Conservation (phyloP, 805 yeast species). For the Yarrowia divulgata region DNA sequence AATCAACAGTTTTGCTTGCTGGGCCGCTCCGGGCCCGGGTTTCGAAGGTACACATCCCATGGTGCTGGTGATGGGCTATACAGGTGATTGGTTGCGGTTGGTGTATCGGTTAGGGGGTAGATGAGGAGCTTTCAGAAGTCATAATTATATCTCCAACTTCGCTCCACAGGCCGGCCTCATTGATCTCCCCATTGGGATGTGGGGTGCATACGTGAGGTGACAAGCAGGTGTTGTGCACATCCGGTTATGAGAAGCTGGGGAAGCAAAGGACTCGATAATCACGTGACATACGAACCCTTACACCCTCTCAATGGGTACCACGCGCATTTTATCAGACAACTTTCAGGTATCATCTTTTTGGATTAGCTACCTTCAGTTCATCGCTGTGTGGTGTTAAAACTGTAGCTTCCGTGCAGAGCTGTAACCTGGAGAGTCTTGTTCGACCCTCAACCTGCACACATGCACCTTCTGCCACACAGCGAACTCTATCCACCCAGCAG, state of each 20-base stretch:
- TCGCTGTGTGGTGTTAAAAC: too few relatives aligned
- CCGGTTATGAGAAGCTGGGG: not conserved
- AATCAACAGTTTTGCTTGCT: conserved; percentile 1
- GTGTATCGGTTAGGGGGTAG: too few relatives aligned
- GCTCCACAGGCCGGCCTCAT: conserved; percentile 4
- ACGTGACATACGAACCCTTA: too few relatives aligned
- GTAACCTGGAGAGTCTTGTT: too few relatives aligned
- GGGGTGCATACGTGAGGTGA: conserved; percentile 10
- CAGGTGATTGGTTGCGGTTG: too few relatives aligned
- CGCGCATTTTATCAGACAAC: too few relatives aligned
- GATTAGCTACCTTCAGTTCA: too few relatives aligned
- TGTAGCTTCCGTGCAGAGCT: too few relatives aligned
- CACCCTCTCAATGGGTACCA: too few relatives aligned
- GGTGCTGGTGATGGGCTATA: not conserved
- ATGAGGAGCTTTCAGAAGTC: not conserved
- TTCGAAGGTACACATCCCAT: conserved; percentile 35
- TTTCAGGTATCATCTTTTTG: too few relatives aligned
- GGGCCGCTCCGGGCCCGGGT: not conserved
- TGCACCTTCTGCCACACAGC: conserved; percentile 10
- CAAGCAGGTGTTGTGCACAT: too few relatives aligned
- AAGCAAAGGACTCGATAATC: too few relatives aligned
- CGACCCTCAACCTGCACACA: not conserved
- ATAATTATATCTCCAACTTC: not conserved
- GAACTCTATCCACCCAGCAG: not conserved
- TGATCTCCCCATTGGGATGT: conserved; percentile 34